These are phyloP conservation scores for Cytospora piceae DNA, from an alignment of 2,329 filamentous ascomycete genomes.

Conservation along the genomic window DNA sequence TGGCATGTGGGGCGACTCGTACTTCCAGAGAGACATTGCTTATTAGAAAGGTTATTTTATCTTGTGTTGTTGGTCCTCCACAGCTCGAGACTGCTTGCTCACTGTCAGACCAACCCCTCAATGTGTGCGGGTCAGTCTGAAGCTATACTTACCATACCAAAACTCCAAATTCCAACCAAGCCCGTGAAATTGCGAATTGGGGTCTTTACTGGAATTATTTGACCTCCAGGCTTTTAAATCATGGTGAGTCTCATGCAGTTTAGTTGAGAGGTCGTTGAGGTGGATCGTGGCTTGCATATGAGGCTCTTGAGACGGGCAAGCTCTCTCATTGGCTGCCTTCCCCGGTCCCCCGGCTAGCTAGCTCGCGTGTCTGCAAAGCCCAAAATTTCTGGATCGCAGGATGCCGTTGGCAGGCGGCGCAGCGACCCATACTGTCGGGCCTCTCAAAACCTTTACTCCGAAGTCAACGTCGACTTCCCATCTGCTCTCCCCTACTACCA, in stretches of 20 bases:
- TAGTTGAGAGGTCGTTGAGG: conserved; percentile 7
- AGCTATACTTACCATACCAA: background rate
- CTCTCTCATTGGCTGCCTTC: conserved; percentile 7
- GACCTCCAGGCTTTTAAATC: background rate
- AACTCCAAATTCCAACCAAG: background rate
- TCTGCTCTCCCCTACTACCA: background rate
- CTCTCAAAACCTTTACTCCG: conserved; percentile 1
- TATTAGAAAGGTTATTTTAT: background rate
- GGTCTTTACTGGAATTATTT: background rate
- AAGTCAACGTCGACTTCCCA: background rate
- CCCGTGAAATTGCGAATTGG: background rate
- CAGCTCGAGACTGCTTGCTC: conserved; percentile 4
- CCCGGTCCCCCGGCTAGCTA: conserved; percentile 1
- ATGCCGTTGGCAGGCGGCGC: conserved; percentile 6
- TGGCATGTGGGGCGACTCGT: background rate
- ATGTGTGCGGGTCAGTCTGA: background rate
- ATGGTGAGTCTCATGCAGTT: background rate
- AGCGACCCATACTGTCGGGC: conserved; percentile 11
- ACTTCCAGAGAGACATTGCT: conserved; percentile 29
- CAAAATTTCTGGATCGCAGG: conserved; percentile 24
- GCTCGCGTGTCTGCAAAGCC: conserved; percentile 6
- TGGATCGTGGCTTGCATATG: conserved; percentile 21
- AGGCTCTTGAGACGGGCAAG: conserved; percentile 23
- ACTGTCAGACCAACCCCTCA: background rate
- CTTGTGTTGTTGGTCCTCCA: background rate